Percentiles rank a stretch among this genome's conserved stretches.
Conservation (phyloP, 179 eudicot genomes). For the Amaranthus tricolor region DNA sequence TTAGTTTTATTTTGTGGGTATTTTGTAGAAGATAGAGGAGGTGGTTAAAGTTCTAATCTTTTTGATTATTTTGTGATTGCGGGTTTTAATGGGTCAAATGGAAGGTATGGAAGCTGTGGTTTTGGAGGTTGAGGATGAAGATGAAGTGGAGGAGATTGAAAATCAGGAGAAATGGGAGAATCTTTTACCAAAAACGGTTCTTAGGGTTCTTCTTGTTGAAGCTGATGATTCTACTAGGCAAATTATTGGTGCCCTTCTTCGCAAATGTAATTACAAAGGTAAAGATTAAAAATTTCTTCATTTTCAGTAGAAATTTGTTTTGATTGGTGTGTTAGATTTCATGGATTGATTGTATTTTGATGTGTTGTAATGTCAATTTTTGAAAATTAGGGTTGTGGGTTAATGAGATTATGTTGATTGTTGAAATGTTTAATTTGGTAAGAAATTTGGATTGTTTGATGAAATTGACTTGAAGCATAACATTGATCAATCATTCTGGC, state of each 20-base stretch:
- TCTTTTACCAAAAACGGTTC: constrained; percentile 38
- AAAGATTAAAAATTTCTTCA: not conserved
- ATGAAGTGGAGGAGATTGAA: constrained; percentile 18
- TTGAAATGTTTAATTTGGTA: not conserved
- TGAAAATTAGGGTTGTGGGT: not conserved
- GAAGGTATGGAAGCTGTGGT: constrained; percentile 15
- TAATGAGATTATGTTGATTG: not conserved
- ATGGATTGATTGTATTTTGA: not conserved
- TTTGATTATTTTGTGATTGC: not conserved
- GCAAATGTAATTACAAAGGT: constrained; percentile 49
- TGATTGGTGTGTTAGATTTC: not conserved
- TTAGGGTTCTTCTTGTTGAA: constrained; percentile 62
- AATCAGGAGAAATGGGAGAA: constrained; percentile 34
- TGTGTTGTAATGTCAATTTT: not conserved
- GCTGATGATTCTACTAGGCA: constrained; percentile 65
- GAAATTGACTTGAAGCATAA: constrained; percentile 6
- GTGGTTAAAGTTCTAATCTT: constrained; percentile 17
- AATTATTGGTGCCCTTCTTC: constrained; percentile 51
- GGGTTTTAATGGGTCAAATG: constrained; percentile 21
- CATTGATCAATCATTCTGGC: not conserved
- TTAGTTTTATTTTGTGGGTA: constrained; percentile 24
- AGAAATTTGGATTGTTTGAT: not conserved
- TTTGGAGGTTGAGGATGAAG: constrained; percentile 19
- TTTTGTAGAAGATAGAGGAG: constrained; percentile 29
- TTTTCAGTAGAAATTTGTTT: not conserved